phyloP scores from a whole-genome alignment of 257 asterid genomes.

The Mentha longifolia region DNA sequence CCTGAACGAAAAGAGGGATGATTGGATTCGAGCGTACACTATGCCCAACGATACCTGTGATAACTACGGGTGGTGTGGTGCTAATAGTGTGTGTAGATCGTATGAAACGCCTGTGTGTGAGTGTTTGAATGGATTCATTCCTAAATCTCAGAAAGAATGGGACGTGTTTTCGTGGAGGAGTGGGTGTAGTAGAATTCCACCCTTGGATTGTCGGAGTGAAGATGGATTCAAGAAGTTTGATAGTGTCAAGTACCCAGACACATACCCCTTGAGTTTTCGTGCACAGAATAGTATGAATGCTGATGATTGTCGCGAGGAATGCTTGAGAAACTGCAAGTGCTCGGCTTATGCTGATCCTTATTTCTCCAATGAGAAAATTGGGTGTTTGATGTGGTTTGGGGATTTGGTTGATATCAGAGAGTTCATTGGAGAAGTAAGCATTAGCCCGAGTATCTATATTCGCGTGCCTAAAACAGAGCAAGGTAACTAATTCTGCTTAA shows the following conservation, averaged over 20 bases:
- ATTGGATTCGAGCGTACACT: background rate
- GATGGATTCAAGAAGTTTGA: too few species aligned
- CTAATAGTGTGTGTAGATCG: constrained; percentile 38
- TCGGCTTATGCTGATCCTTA: too few species aligned
- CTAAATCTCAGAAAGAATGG: constrained; percentile 42
- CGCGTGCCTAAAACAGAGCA: background rate
- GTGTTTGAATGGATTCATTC: constrained; percentile 48
- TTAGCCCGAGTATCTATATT: background rate
- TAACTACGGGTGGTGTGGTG: constrained; percentile 44
- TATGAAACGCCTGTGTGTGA: constrained; percentile 35
- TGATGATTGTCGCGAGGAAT: too few species aligned
- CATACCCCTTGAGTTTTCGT: too few species aligned
- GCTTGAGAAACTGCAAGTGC: too few species aligned
- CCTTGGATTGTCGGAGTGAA: too few species aligned
- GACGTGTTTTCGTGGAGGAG: too few species aligned
- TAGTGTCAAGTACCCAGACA: too few species aligned
- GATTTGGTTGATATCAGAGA: background rate
- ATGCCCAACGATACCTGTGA: constrained; percentile 44
- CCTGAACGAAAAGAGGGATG: constrained; percentile 30
- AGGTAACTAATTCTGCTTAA: background rate
- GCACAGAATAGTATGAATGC: too few species aligned
- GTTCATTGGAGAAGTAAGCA: background rate
- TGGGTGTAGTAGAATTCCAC: too few species aligned
- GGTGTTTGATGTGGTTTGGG: too few species aligned
- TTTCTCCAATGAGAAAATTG: too few species aligned